Evolutionary conservation across 2,329 filamentous ascomycete species (phyloP).

Genomic region (Monosporascus sp.): DNA sequence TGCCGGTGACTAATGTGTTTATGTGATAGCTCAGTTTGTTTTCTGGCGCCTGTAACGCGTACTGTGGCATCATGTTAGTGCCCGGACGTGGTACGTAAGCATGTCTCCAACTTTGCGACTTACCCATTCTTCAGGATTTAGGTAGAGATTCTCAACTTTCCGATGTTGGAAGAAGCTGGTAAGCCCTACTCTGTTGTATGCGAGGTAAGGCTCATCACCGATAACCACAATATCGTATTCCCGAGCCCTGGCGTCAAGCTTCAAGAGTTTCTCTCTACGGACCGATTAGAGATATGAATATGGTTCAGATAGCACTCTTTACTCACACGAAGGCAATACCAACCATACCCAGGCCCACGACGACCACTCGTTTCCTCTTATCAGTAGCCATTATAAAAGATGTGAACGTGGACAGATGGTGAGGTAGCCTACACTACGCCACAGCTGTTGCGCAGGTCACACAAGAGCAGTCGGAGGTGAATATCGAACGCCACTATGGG

Average conservation of each 20-base stretch:
- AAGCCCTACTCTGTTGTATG: constrained; percentile 86
- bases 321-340: constrained; percentile 81
- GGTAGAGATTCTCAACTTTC: constrained; percentile 78
- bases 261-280: constrained; percentile 77
- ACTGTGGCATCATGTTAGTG: constrained; percentile 39
- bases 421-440: constrained; percentile 5
- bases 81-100: background rate
- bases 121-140: constrained; percentile 82
- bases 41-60: constrained; percentile 54
- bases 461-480: background rate
- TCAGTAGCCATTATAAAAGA: constrained; percentile 36
- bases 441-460: constrained; percentile 1
- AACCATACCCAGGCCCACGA: constrained; percentile 90
- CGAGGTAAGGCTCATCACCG: constrained; percentile 80
- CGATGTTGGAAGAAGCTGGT: constrained; percentile 87
- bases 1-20: constrained; percentile 66
- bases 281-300: constrained; percentile 2
- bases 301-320: background rate
- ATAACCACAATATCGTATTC: constrained; percentile 81
- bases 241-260: constrained; percentile 68
- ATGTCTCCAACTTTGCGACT: constrained; percentile 11
- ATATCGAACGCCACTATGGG: too few species aligned
- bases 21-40: constrained; percentile 69
- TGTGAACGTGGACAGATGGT: background rate
- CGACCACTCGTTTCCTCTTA: constrained; percentile 63